Evolutionary conservation across 345 rosid species (phyloP), one percentile per base, ranked within the genome.

Genomic region (Pistacia atlantica): DNA sequence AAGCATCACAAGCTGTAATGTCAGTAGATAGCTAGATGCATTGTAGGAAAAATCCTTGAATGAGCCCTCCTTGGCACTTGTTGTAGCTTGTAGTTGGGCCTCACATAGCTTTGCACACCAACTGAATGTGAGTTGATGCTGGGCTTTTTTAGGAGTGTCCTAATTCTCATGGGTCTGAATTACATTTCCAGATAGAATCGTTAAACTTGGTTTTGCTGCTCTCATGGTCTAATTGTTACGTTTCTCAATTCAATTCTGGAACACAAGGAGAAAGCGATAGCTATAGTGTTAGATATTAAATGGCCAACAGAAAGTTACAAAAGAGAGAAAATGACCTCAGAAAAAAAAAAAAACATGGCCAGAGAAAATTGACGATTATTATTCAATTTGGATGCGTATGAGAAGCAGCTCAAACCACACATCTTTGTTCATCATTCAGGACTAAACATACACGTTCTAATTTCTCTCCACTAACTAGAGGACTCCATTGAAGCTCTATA

Each of bases 401-500:
- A 1, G 62, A 70, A 16, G 45, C 48, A 31, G 69, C 20, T 17
- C 28, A 0, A 12, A 64, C 77, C 77, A 63, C 70, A 51, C 48
- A 48, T 52, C 61, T 51, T 13, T 28, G 46, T 42, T 42, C 46
- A 42, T 51, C 33, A 1, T 31, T 62, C 76, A 18, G 5, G 10
- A n/a, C 25, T 14, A 20, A 18, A 12, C 61, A 11, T 8, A 10
- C 25, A 12, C 18, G 46, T 48, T 65, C 11, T 12, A 16, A 54
- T 8, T 35, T 55, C 28, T 9, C 11, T 45, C 65, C 11, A 46
- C 51, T 16, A 63, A 28, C 6, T 42, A 20, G 63, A 73, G 64
- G 61, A 57, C 72, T 75, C 82, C 76, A 28, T 75, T 65, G 37
- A 71, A 75, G 76, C 79, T 48, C 46, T 42, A 42, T 42, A 52